A percentile compares a stretch with the other conserved stretches of the same genome.
Conservation (phyloP, 768 basidiomycete species). For the Leucosporidium yakuticum region DNA sequence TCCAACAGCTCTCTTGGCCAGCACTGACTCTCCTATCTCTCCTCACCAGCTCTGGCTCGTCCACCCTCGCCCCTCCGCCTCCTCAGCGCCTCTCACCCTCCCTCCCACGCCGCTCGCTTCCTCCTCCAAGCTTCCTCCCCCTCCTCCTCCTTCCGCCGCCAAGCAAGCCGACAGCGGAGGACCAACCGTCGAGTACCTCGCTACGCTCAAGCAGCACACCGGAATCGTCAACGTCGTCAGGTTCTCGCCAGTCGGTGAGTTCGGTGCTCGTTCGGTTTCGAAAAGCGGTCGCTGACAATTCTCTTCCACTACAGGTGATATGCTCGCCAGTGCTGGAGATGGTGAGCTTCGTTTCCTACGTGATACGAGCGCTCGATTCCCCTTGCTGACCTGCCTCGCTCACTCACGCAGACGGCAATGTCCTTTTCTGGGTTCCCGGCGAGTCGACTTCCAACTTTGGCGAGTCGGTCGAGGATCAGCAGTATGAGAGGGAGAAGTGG, state of each 20-base stretch:
- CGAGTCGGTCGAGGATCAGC: constrained; percentile 70
- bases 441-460: constrained; percentile 72
- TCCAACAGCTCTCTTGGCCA: not conserved
- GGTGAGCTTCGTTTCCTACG: constrained; percentile 52
- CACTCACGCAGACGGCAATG: constrained; percentile 74
- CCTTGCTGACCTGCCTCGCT: constrained; percentile 17
- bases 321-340: constrained; percentile 94
- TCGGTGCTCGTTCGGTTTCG: constrained; percentile 12
- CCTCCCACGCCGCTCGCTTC: constrained; percentile 45
- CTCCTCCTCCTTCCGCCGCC: constrained; percentile 35
- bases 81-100: constrained; percentile 37
- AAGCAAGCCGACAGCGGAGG: constrained; percentile 42
- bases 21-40: not conserved
- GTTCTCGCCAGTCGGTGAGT: constrained; percentile 85
- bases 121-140: not conserved
- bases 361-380: not conserved
- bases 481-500: constrained; percentile 93
- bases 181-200: constrained; percentile 92
- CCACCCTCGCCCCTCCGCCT: constrained; percentile 26
- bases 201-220: constrained; percentile 85
- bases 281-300: not conserved
- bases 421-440: constrained; percentile 89
- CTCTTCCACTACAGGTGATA: constrained; percentile 56
- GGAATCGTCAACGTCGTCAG: constrained; percentile 94
- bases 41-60: constrained; percentile 38